Evolutionary conservation across 163 green algal genomes (phyloP).

Genomic region (Trebouxia gelatinosa): DNA sequence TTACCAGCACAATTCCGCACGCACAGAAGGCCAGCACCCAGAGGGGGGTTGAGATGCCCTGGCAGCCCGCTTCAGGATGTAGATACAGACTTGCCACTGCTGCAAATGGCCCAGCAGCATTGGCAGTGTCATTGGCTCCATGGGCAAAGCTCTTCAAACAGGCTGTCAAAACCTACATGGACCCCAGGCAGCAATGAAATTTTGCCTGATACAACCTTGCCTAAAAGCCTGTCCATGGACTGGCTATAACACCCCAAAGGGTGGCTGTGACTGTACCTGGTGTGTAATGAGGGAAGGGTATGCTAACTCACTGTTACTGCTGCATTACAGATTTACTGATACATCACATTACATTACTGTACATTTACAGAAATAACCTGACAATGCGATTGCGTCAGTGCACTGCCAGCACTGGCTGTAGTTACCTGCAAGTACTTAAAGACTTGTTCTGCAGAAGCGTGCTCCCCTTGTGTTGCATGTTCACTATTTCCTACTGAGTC

Average conservation of each 20-base stretch:
- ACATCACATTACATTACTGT: no score
- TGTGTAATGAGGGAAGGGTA: not conserved
- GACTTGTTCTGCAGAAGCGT: slow-evolving; percentile 29
- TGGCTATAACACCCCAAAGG: not conserved
- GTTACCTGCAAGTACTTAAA: slow-evolving; percentile 39
- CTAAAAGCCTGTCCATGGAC: not conserved
- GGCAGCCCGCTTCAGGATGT: slow-evolving; percentile 17
- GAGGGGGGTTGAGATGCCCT: slow-evolving; percentile 35
- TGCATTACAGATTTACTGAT: not conserved
- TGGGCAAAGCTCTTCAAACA: slow-evolving; percentile 45
- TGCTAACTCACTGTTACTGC: not conserved
- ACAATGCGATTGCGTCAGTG: not conserved
- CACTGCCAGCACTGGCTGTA: not conserved
- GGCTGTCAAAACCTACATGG: slow-evolving; percentile 39
- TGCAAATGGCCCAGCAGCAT: slow-evolving; percentile 41
- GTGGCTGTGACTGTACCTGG: not conserved
- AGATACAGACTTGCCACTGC: slow-evolving; percentile 38
- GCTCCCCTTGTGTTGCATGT: no score
- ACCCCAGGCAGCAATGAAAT: not conserved
- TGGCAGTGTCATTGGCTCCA: slow-evolving; percentile 44
- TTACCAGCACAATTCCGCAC: slow-evolving; percentile 37
- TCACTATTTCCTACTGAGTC: no score
- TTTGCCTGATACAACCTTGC: not conserved
- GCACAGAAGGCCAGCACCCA: slow-evolving; percentile 42
- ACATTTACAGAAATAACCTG: no score